Conservation (phyloP, 306 rosid species). For the Malus sylvestris region DNA sequence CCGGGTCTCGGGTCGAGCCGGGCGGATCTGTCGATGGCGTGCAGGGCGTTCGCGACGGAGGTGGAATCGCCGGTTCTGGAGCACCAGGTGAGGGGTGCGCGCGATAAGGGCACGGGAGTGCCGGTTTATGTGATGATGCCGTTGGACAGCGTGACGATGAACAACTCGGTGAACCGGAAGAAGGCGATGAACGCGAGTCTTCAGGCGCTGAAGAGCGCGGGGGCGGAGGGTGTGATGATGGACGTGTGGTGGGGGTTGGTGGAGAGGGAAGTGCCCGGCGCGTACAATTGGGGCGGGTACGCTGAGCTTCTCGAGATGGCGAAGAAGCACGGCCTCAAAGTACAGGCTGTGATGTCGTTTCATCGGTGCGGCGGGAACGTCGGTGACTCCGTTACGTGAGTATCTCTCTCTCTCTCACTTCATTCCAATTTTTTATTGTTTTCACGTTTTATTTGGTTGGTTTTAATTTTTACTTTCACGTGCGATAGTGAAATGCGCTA, state of each 20-base stretch:
- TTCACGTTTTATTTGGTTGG: not conserved
- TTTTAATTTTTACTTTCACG: not conserved
- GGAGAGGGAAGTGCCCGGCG: conserved; percentile 63
- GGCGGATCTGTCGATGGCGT: conserved; percentile 62
- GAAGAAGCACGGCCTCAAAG: conserved; percentile 79
- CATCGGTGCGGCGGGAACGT: conserved; percentile 99
- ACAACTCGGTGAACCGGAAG: conserved; percentile 61
- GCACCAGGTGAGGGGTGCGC: conserved; percentile 15
- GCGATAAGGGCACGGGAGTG: conserved; percentile 39
- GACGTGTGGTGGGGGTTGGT: conserved; percentile 99
- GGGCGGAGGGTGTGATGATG: conserved; percentile 91
- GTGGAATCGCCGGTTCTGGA: conserved; percentile 18
- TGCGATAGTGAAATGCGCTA: not conserved
- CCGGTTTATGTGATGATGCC: conserved; percentile 99
- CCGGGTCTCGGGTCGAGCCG: conserved; percentile 35
- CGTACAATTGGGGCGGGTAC: conserved; percentile 90
- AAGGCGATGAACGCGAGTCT: conserved; percentile 87
- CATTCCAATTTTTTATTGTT: not conserved
- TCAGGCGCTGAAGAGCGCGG: conserved; percentile 84
- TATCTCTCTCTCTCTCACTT: not conserved
- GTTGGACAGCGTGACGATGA: conserved; percentile 76
- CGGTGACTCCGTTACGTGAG: conserved; percentile 86
- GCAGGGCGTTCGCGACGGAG: conserved; percentile 52
- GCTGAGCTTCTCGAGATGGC: conserved; percentile 82
- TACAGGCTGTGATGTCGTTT: conserved; percentile 96